These are phyloP conservation scores for Hyaloscypha variabilis DNA, from an alignment of 495 filamentous ascomycete genomes.

Conservation along the genomic window DNA sequence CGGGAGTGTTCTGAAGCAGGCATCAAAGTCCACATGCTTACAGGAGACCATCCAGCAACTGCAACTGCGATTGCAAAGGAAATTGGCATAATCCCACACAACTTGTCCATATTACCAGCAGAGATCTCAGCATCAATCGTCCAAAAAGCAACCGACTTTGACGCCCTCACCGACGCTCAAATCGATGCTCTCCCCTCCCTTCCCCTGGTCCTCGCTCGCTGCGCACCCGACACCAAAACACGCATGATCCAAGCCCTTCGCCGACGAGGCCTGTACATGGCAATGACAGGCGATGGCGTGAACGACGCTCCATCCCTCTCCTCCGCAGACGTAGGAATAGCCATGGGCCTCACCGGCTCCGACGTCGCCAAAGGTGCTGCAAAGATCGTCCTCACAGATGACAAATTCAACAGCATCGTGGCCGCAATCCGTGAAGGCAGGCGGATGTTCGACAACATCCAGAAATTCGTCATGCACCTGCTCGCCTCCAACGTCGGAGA, in stretches of 20 bases:
- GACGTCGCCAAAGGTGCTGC: slow-evolving; percentile 89
- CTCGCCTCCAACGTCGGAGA: slow-evolving; percentile 72
- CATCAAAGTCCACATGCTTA: slow-evolving; percentile 81
- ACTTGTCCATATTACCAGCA: slow-evolving; percentile 54
- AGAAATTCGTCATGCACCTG: slow-evolving; percentile 74
- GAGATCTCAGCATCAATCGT: slow-evolving; percentile 57
- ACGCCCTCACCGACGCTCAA: slow-evolving; percentile 59
- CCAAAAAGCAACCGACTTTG: slow-evolving; percentile 67
- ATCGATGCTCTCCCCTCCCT: slow-evolving; percentile 60
- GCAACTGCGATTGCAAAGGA: slow-evolving; percentile 75
- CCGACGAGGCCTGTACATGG: slow-evolving; percentile 58
- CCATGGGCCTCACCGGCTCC: slow-evolving; percentile 82
- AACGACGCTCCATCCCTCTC: slow-evolving; percentile 83
- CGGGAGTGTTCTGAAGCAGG: slow-evolving; percentile 67
- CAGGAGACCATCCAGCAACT: slow-evolving; percentile 76
- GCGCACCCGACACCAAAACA: slow-evolving; percentile 67
- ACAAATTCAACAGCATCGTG: slow-evolving; percentile 71
- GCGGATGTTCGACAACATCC: slow-evolving; percentile 75
- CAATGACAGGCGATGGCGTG: slow-evolving; percentile 77
- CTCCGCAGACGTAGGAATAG: slow-evolving; percentile 80
- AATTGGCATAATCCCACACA: slow-evolving; percentile 71
- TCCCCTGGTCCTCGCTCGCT: slow-evolving; percentile 67
- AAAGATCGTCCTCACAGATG: slow-evolving; percentile 86
- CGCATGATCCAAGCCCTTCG: slow-evolving; percentile 71
- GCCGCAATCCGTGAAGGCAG: slow-evolving; percentile 69